Evolutionary conservation across 352 stramenopile genomes (phyloP).

Genomic region (Globisporangium irregulare): DNA sequence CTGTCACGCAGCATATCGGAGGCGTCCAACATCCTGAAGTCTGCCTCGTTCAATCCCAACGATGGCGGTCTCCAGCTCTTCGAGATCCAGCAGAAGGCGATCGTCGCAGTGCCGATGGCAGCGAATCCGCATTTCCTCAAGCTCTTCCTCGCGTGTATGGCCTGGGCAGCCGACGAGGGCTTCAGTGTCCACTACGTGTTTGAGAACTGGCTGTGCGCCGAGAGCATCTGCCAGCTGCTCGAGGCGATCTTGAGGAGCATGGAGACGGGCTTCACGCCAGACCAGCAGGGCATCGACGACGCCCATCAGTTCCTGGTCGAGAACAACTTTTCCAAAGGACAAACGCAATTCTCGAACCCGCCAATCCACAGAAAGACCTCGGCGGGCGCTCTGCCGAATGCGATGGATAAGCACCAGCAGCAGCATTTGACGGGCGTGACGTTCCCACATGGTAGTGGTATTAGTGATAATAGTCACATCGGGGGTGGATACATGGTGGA

Average conservation of each 20-base stretch:
- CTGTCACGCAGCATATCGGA: slow-evolving; percentile 7
- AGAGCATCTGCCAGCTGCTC: slow-evolving; percentile 53
- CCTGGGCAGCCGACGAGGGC: slow-evolving; percentile 67
- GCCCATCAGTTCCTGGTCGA: slow-evolving; percentile 66
- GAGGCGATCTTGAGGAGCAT: slow-evolving; percentile 68
- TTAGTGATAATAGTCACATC: neutral
- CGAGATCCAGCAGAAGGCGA: slow-evolving; percentile 73
- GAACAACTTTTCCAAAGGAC: slow-evolving; percentile 17
- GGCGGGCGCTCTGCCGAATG: neutral
- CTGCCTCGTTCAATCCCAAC: too few relatives aligned
- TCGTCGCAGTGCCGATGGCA: slow-evolving; percentile 51
- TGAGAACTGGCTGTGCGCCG: slow-evolving; percentile 54
- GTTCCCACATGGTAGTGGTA: neutral
- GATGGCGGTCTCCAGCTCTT: slow-evolving; percentile 53
- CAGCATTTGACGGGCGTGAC: neutral
- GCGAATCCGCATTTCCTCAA: slow-evolving; percentile 66
- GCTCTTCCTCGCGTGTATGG: slow-evolving; percentile 48
- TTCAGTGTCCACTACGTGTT: slow-evolving; percentile 74
- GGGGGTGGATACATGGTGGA: neutral
- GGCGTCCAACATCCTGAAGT: neutral
- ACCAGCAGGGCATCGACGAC: slow-evolving; percentile 37
- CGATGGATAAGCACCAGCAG: neutral
- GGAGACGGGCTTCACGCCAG: slow-evolving; percentile 57
- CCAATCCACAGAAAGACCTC: slow-evolving; percentile 6
- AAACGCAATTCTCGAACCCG: neutral